phyloP scores from a whole-genome alignment of 2,329 filamentous ascomycete genomes.

The Fusarium clavum region DNA sequence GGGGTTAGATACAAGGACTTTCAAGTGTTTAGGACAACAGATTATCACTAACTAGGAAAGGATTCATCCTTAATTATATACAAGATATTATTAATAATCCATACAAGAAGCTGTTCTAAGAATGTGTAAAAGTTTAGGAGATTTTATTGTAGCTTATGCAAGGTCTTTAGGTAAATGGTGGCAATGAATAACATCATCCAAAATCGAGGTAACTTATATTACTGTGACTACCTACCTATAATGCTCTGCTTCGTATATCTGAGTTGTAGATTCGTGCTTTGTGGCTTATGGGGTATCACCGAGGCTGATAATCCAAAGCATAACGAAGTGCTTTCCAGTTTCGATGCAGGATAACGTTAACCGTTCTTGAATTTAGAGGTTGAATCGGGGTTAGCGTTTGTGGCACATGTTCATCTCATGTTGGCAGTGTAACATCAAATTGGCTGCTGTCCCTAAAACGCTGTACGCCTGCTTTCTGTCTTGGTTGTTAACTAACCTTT shows the following conservation, averaged over 20 bases:
- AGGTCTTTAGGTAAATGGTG: neutral
- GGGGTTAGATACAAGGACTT: neutral
- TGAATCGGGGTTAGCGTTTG: neutral
- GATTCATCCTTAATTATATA: neutral
- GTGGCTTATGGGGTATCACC: neutral
- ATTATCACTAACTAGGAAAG: neutral
- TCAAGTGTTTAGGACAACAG: neutral
- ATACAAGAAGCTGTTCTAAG: neutral
- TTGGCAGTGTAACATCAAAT: neutral
- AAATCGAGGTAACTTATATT: neutral
- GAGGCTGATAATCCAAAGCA: neutral
- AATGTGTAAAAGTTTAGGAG: neutral
- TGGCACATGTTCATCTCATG: neutral
- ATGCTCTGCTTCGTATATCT: neutral
- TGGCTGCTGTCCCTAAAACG: too few species aligned
- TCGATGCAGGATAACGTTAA: neutral
- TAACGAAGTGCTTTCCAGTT: neutral
- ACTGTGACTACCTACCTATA: neutral
- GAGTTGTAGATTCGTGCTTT: neutral
- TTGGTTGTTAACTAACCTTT: too few species aligned
- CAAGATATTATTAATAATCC: neutral
- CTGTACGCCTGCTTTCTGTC: too few species aligned
- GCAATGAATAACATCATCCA: neutral
- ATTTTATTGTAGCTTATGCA: neutral
- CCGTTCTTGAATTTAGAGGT: neutral